Evolutionary conservation across 2,329 filamentous ascomycete species (phyloP), one percentile per base, ranked within the genome.

Genomic region (Aaosphaeria pasadenensis): DNA sequence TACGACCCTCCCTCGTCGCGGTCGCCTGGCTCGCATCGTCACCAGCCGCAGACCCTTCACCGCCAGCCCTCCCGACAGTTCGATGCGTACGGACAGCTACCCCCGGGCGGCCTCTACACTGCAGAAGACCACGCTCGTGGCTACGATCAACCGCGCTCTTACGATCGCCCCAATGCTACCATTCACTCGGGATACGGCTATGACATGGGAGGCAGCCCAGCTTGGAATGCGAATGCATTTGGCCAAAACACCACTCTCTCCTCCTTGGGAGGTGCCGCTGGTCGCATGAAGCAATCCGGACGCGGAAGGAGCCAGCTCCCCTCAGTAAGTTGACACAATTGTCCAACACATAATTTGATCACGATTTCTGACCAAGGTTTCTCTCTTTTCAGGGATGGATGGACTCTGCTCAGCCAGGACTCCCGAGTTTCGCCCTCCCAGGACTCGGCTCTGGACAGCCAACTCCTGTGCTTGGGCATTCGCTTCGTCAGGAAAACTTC

Each of bases 211-310:
- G 74, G 76, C 49, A 72, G 74, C n/a, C 78, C 80, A n/a, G 85
- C 86, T 17, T 96, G 91, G 91, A 89, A 85, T 67, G 85, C 89
- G 45, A 82, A 81, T 62, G 86, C 83, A 42, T 88, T 90, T 55
- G 83, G 84, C 46, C 85, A 79, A 57, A 80, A 81, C 59, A 81
- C 79, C 60, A 73, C 82, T 53, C 78, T 91, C 58, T 85, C 84
- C 49, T 83, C 84, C 48, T 76, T 75, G 38, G 74, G 71, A 47
- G 74, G 71, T 48, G 71, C 76, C 29, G 72, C 76, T 28, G 74
- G 74, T 49, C 76, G 80, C 55, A 73, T 81, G 64, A 84, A 83
- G 70, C 76, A 80, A 42, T 74, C 75, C 49, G 72, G 77, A 55
- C 76, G 80, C 51, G 78, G 76, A 48, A 73, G 81, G 52, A 75